Evolutionary conservation across 2,329 filamentous ascomycete species (phyloP).

Genomic region (Elsinoe ampelina): DNA sequence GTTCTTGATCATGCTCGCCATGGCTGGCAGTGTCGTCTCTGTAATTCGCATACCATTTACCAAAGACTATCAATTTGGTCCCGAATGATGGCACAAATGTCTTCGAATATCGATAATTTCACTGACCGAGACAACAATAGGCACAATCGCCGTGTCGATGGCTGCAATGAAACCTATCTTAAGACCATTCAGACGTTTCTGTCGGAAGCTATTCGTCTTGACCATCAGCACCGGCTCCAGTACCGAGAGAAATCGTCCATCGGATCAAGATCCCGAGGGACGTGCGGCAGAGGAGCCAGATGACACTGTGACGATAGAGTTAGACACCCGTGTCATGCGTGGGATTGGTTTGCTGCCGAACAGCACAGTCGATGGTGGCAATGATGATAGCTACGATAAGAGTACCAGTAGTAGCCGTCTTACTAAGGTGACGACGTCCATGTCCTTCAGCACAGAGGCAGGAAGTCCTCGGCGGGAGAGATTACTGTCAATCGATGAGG

Average conservation of each 20-base stretch:
- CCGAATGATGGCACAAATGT: background rate
- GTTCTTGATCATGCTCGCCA: constrained; percentile 4
- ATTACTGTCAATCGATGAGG: background rate
- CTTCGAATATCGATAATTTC: background rate
- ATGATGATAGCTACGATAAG: background rate
- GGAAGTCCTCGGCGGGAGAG: background rate
- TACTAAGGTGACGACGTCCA: background rate
- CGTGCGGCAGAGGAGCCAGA: background rate
- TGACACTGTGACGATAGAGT: background rate
- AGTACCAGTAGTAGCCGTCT: background rate
- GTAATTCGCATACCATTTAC: background rate
- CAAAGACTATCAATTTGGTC: constrained; percentile 8
- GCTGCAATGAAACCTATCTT: constrained; percentile 5
- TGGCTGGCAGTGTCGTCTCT: constrained; percentile 1
- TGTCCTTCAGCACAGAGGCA: background rate
- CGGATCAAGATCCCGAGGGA: background rate
- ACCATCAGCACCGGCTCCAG: background rate
- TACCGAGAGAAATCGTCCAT: background rate
- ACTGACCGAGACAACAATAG: background rate
- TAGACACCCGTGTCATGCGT: constrained; percentile 2
- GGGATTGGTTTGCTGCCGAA: constrained; percentile 2
- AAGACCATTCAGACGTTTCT: background rate
- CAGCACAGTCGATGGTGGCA: background rate
- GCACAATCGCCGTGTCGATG: background rate
- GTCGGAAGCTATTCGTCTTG: background rate